These are phyloP conservation scores for Neohortaea acidophila DNA, from an alignment of 495 filamentous ascomycete species.

Conservation along the genomic window DNA sequence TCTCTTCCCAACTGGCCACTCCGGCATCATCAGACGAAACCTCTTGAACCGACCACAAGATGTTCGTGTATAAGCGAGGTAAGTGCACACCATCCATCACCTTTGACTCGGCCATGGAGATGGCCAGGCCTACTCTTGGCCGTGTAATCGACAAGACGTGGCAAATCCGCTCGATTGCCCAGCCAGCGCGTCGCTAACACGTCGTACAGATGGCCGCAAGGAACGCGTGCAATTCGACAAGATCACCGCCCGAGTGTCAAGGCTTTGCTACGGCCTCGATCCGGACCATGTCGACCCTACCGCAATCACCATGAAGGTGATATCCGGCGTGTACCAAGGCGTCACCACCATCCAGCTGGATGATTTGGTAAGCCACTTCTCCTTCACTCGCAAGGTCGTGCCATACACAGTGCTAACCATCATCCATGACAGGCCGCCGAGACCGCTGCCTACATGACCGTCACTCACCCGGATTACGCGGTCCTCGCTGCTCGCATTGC, in stretches of 20 bases:
- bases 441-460: slow-evolving; percentile 98
- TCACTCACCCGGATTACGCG: slow-evolving; percentile 97
- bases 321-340: slow-evolving; percentile 96
- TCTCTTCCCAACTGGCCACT: no score
- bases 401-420: slow-evolving; percentile 1
- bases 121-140: no score
- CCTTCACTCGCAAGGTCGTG: neutral
- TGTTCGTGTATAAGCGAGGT: slow-evolving; percentile 63
- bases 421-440: slow-evolving; percentile 67
- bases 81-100: slow-evolving; percentile 23
- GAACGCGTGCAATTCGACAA: slow-evolving; percentile 99
- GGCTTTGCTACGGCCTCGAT: slow-evolving; percentile 93
- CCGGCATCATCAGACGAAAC: no score
- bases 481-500: slow-evolving; percentile 97
- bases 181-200: no score
- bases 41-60: no score
- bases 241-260: slow-evolving; percentile 94
- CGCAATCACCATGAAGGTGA: slow-evolving; percentile 97
- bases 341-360: slow-evolving; percentile 92
- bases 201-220: slow-evolving; percentile 76
- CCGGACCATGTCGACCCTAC: slow-evolving; percentile 93
- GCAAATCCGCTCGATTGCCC: no score
- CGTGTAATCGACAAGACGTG: no score
- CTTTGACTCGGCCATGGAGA: no score
- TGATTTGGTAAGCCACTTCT: slow-evolving; percentile 59